Evolutionary conservation across 768 basidiomycete species (phyloP).

Genomic region (Serendipita indica): DNA sequence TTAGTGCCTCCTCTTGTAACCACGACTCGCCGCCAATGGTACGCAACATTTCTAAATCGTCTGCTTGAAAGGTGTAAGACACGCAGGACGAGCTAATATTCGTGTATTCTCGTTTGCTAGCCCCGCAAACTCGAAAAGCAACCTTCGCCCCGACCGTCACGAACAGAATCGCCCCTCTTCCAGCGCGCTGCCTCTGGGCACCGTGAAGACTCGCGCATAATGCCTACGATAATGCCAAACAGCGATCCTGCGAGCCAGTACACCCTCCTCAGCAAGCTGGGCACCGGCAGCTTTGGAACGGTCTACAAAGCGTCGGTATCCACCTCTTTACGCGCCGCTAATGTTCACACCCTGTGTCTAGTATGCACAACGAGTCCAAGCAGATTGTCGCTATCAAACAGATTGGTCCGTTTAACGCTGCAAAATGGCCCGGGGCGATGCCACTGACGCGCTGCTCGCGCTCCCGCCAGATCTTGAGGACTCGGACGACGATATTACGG

Average conservation of each 20-base stretch:
- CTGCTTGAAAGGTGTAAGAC: no score
- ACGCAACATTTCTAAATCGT: no score
- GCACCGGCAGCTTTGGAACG: slow-evolving; percentile 89
- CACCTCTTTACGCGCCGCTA: background rate
- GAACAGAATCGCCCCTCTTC: background rate
- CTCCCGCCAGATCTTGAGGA: slow-evolving; percentile 70
- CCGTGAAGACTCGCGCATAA: background rate
- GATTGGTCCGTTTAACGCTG: slow-evolving; percentile 48
- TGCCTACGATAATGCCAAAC: slow-evolving; percentile 21
- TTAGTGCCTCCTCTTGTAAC: no score
- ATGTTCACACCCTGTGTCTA: slow-evolving; percentile 14
- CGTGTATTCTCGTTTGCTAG: no score
- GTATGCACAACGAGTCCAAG: slow-evolving; percentile 80
- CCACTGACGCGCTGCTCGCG: slow-evolving; percentile 11
- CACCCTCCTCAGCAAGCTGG: slow-evolving; percentile 87
- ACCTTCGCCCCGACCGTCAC: slow-evolving; percentile 5
- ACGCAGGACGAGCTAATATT: no score
- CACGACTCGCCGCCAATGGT: no score
- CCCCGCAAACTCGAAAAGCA: slow-evolving; percentile 4
- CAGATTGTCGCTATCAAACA: slow-evolving; percentile 97
- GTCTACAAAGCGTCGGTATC: slow-evolving; percentile 75
- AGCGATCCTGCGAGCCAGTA: slow-evolving; percentile 83
- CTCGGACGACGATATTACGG: slow-evolving; percentile 95
- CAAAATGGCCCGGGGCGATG: background rate
- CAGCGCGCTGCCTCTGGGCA: slow-evolving; percentile 2